Base-by-base conservation (phyloP, 2,329 filamentous ascomycete genomes). In the Fusarium equiseti region DNA sequence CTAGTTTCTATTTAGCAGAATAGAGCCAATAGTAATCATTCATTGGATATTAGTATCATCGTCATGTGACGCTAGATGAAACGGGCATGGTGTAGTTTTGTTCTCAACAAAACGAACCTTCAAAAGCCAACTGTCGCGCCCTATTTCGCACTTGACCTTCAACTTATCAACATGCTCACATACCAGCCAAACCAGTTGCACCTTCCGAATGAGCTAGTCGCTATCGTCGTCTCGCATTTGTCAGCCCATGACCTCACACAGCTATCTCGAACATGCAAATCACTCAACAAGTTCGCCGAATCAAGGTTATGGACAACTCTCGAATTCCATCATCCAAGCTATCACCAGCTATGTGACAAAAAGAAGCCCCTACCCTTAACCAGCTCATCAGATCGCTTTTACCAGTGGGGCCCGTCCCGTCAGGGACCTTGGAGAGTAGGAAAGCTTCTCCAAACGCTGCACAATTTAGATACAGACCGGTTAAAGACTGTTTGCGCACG, bases 181-280 rank as follows among this genome's bases (percentile, higher is more conserved):
- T 46, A 46, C 22, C 22, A 27, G 22, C 10, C 44, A 27, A 46
- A 46, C 44, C 24, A 13, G 12, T n/a, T 27, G n/a, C 18, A 4
- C 18, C 44, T 46, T 24, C 54, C 59, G 4, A 35, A 59, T 43
- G 59, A 61, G 18, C 15, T 59, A 11, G 20, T 43, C 26, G 24
- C 6, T 7, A 32, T 38, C 3, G 18, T 61, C 12, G 1, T 59
- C 6, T 22, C 22, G 5, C 13, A 44, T 7, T 13, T 26, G 5
- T 22, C 43, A 7, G 44, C 32, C 1, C 53, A 61, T 9, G 54
- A 61, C 8, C 35, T 61, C 2, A 13, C 43, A 5, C 43, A 59
- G 15, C 5, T 61, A 12, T 49, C 18, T 6, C 54, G 5, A 3
- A 35, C 27, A 3, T 50, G 15, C 5, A 59, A 59, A 9, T 27